Evolutionary conservation across 768 basidiomycete genomes (phyloP).

Genomic region (Mycena kentingensis): DNA sequence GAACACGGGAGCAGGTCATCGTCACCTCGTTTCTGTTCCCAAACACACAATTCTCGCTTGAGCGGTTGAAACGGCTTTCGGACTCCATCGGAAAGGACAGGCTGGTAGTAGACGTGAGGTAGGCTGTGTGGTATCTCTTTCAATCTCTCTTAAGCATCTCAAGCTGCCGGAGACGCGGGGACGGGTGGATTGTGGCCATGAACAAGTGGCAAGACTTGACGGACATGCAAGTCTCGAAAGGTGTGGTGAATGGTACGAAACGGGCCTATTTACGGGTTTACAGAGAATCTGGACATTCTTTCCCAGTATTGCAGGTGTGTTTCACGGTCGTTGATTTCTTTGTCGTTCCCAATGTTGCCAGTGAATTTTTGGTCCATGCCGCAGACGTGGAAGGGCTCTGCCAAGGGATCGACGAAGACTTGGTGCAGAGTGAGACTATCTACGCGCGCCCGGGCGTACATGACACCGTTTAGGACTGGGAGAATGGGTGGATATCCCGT

Average conservation of each 20-base stretch:
- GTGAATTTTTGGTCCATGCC: slow-evolving; percentile 94
- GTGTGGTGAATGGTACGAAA: slow-evolving; percentile 38
- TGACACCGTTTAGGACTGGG: slow-evolving; percentile 67
- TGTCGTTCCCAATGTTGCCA: slow-evolving; percentile 31
- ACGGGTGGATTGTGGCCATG: slow-evolving; percentile 94
- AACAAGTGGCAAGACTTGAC: slow-evolving; percentile 98
- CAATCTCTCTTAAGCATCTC: background rate
- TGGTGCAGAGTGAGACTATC: slow-evolving; percentile 81
- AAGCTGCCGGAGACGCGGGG: slow-evolving; percentile 79
- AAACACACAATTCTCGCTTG: slow-evolving; percentile 70
- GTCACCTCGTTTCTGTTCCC: slow-evolving; percentile 98
- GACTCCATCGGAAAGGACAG: slow-evolving; percentile 74
- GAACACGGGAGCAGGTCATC: slow-evolving; percentile 67
- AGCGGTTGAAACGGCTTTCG: slow-evolving; percentile 66
- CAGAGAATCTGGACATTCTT: slow-evolving; percentile 78
- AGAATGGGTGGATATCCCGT: slow-evolving; percentile 88
- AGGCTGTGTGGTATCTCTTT: slow-evolving; percentile 19
- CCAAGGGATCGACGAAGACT: slow-evolving; percentile 89
- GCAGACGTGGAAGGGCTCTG: slow-evolving; percentile 99
- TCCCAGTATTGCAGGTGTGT: slow-evolving; percentile 79
- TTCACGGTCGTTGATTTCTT: background rate
- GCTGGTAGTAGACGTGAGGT: slow-evolving; percentile 96
- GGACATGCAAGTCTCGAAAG: slow-evolving; percentile 87
- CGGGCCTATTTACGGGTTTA: background rate
- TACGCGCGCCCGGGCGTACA: no score